These are phyloP conservation scores for Boeremia lycopersici DNA, from an alignment of 2,329 filamentous ascomycete genomes.

Conservation along the genomic window DNA sequence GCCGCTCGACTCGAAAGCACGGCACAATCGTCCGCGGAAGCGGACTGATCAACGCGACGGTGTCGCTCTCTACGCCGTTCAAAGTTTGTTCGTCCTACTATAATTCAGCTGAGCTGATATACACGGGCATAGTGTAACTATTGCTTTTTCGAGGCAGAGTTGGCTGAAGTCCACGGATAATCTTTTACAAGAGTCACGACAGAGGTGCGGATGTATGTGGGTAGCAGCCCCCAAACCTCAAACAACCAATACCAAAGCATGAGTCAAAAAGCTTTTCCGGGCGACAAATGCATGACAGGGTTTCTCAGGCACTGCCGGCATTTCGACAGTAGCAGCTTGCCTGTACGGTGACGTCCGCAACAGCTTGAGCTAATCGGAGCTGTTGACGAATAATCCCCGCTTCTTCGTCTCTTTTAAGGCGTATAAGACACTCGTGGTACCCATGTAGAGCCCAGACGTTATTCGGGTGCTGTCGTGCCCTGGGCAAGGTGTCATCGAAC, in stretches of 20 bases:
- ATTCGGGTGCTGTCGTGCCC: conserved; percentile 70
- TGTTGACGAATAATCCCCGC: conserved; percentile 56
- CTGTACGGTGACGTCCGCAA: conserved; percentile 64
- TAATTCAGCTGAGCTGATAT: background rate
- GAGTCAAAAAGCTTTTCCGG: background rate
- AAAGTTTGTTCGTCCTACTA: conserved; percentile 7
- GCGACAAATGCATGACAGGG: background rate
- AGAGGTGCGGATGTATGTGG: too few species aligned
- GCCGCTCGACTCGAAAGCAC: conserved; percentile 1
- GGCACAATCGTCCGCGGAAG: background rate
- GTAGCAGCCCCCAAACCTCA: background rate
- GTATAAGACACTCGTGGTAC: conserved; percentile 70
- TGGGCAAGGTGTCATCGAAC: conserved; percentile 60
- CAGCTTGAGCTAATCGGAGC: conserved; percentile 59
- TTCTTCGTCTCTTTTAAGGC: conserved; percentile 57
- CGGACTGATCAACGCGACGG: conserved; percentile 9
- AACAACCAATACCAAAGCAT: background rate
- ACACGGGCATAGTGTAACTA: background rate
- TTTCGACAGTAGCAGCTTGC: conserved; percentile 64
- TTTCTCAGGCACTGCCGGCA: conserved; percentile 1
- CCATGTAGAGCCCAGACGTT: conserved; percentile 80
- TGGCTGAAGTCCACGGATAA: too few species aligned
- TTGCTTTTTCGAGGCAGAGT: too few species aligned
- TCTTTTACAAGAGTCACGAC: too few species aligned
- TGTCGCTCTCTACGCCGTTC: background rate